A percentile compares a stretch with the other conserved stretches of the same genome.
Conservation (phyloP, 306 rosid genomes). For the Corylus avellana region DNA sequence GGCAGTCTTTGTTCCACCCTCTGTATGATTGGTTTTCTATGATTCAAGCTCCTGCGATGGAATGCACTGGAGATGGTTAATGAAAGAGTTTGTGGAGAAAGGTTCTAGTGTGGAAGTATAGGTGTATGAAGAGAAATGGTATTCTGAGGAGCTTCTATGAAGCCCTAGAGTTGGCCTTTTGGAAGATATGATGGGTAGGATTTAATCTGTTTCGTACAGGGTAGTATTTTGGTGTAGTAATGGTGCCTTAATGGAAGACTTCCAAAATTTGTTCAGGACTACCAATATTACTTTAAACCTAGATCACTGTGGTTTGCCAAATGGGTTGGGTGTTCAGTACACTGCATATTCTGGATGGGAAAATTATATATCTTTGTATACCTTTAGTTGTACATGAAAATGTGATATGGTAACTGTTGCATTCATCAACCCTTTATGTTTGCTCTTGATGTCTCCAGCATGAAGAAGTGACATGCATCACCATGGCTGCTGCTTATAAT, state of each 20-base stretch:
- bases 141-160: not conserved
- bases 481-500: not conserved
- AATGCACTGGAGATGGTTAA: conserved; percentile 4
- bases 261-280: not conserved
- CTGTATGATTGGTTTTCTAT: not conserved
- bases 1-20: not conserved
- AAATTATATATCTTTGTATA: not conserved
- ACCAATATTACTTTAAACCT: not conserved
- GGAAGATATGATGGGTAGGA: not conserved
- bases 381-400: not conserved
- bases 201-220: not conserved
- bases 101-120: not conserved
- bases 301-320: not conserved
- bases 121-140: not conserved
- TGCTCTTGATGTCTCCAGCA: not conserved
- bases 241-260: not conserved
- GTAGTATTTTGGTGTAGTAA: not conserved
- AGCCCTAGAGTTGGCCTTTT: not conserved
- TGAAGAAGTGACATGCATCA: not conserved
- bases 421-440: not conserved
- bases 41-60: not conserved
- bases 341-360: not conserved
- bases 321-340: not conserved
- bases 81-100: not conserved
- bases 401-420: not conserved